Evolutionary conservation across 257 asterid genomes (phyloP), one percentile per base, ranked within the genome.

Genomic region (Thymus quinquecostatus): DNA sequence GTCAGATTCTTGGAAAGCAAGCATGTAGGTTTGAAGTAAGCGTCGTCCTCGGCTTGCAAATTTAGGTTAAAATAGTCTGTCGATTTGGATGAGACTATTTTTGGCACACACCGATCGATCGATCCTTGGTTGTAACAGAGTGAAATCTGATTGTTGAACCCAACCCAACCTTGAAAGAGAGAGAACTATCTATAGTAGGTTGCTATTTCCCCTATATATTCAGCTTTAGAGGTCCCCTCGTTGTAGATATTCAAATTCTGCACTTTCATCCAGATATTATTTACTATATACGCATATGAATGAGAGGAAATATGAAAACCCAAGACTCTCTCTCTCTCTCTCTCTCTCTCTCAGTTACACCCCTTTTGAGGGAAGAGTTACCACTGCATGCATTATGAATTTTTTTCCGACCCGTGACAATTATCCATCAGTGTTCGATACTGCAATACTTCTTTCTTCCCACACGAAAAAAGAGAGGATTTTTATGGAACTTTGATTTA

Each of bases 231-330:
- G 80, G 60, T 14, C 10, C 73, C 65, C 45, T 63, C 65, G 10
- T 69, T 73, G 82, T 70, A 75, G 77, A 75, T 75, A 75, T 57
- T 45, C 21, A 54, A 41, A 75, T 59, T 56, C 30, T 7, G 14
- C 41, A 38, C 7, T 48, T 28, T 58, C 71, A 65, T 69, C 62
- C 62, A 36, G 63, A 50, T 74, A 70, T 43, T 68, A 13, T 29
- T 38, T 38, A 38, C 41, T 38, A 38, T 72, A 73, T 74, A 78
- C 61, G 64, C 66, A 72, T 51, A 56, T 61, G 54, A 64, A 72
- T 30, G 68, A 34, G 50, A 13, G 9, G 1, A 58, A 21, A 30
- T 36, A n/a, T 32, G 62, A 10, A 34, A 2, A 61, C 21, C 32
- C 6, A 69, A 51, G 45, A 58, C 29, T 21, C 21, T 21, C 61